Percentiles rank a stretch among this genome's conserved stretches.
Evolutionary conservation across 1,284 basidiomycete species (phyloP).

Genomic region (Hypsizygus ulmarius): DNA sequence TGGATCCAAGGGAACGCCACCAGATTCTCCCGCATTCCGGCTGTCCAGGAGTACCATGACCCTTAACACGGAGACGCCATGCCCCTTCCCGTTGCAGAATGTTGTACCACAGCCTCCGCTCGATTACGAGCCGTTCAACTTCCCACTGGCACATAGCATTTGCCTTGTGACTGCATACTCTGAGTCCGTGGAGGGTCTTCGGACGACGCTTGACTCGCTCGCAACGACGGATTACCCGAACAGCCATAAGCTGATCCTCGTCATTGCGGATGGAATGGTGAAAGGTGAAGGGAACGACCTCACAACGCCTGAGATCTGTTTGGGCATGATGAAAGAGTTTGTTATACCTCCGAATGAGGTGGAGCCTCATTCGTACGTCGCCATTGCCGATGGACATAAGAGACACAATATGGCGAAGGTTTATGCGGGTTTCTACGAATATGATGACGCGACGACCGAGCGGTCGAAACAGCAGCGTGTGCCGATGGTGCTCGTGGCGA

Average conservation of each 20-base stretch:
- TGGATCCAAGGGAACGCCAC: constrained; percentile 58
- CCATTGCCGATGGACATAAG: constrained; percentile 98
- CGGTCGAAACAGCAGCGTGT: constrained; percentile 94
- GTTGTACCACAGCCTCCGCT: constrained; percentile 91
- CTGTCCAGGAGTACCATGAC: constrained; percentile 85
- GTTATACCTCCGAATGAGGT: constrained; percentile 84
- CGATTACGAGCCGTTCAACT: constrained; percentile 95
- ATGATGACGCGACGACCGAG: constrained; percentile 92
- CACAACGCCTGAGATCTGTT: constrained; percentile 92
- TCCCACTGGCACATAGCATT: constrained; percentile 91
- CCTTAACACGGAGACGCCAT: constrained; percentile 61
- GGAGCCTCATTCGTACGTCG: constrained; percentile 94
- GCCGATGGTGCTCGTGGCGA: constrained; percentile 93
- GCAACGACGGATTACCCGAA: constrained; percentile 99
- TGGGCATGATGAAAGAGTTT: constrained; percentile 98
- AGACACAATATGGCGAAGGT: constrained; percentile 99
- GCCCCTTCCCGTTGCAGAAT: constrained; percentile 90
- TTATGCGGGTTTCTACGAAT: constrained; percentile 96
- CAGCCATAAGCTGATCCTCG: constrained; percentile 93
- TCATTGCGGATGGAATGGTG: constrained; percentile 98
- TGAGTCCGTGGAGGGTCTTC: constrained; percentile 93
- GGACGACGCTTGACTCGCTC: constrained; percentile 96
- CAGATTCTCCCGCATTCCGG: constrained; percentile 72
- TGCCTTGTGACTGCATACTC: constrained; percentile 99
- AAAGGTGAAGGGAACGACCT: constrained; percentile 88